Percentiles rank a stretch among this genome's conserved stretches.
Evolutionary conservation across 2,329 filamentous ascomycete genomes (phyloP).

Genomic region (Aspergillus uvarum): DNA sequence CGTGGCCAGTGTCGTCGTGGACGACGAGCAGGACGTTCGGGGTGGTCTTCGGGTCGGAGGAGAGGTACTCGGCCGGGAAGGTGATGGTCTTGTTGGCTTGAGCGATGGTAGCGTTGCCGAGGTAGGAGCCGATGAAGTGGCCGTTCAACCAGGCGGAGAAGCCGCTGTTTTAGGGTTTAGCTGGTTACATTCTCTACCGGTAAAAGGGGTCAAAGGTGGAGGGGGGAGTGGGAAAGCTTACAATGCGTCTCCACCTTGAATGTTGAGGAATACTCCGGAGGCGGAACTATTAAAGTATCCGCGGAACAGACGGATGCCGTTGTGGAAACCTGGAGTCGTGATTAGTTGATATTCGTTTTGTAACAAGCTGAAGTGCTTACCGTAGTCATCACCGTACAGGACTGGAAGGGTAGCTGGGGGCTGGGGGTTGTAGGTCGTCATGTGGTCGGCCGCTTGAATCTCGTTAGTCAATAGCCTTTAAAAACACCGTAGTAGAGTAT

Average conservation of each 20-base stretch:
- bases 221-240: slow-evolving; percentile 15
- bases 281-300: slow-evolving; percentile 43
- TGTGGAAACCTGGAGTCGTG: slow-evolving; percentile 38
- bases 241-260: slow-evolving; percentile 56
- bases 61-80: slow-evolving; percentile 47
- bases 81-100: slow-evolving; percentile 41
- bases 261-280: slow-evolving; percentile 47
- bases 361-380: slow-evolving; percentile 11
- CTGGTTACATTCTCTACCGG: not conserved
- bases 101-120: slow-evolving; percentile 40
- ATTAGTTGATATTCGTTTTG: not conserved
- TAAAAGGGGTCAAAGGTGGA: no score
- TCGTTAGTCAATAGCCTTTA: slow-evolving; percentile 6
- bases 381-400: slow-evolving; percentile 50
- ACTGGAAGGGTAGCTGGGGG: slow-evolving; percentile 47
- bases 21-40: slow-evolving; percentile 61
- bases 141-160: slow-evolving; percentile 61
- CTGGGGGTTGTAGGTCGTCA: slow-evolving; percentile 42
- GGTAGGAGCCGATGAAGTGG: slow-evolving; percentile 55
- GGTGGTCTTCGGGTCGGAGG: slow-evolving; percentile 48
- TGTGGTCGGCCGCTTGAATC: slow-evolving; percentile 39
- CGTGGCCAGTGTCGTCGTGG: slow-evolving; percentile 52
- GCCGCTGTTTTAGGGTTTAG: slow-evolving; percentile 38
- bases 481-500: not conserved
- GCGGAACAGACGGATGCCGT: slow-evolving; percentile 48